These are phyloP conservation scores for Pythium insidiosum DNA, from an alignment of 352 stramenopile species.

Conservation along the genomic window DNA sequence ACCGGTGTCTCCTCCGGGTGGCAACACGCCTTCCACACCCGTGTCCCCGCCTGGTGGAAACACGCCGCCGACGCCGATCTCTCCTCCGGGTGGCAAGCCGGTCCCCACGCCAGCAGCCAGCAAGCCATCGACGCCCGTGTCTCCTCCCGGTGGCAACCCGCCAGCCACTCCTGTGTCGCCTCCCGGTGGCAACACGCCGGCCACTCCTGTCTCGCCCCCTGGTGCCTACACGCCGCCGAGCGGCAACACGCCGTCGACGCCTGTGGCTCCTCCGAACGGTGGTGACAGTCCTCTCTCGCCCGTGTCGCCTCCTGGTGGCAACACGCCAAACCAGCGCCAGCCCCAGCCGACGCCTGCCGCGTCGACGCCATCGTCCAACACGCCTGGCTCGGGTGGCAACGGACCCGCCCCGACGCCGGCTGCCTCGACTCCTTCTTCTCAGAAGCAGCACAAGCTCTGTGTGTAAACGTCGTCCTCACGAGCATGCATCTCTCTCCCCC, in stretches of 20 bases:
- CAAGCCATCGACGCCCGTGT: slow-evolving; percentile 1
- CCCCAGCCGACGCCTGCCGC: not conserved
- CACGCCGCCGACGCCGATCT: slow-evolving; percentile 1
- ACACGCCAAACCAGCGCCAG: not conserved
- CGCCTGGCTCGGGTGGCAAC: not conserved
- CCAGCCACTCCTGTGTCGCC: not conserved
- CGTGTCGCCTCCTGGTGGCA: not conserved
- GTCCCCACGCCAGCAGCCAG: slow-evolving; percentile 1
- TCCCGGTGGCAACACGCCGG: not conserved
- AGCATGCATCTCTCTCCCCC: not conserved
- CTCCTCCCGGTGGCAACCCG: too few relatives aligned
- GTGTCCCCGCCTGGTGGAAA: not conserved
- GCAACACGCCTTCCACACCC: not conserved
- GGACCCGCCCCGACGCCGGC: not conserved
- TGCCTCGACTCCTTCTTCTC: not conserved
- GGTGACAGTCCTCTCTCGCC: not conserved
- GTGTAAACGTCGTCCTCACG: slow-evolving; percentile 5
- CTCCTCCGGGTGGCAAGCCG: not conserved
- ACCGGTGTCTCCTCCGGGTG: not conserved
- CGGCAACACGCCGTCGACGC: not conserved
- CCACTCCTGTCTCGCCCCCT: not conserved
- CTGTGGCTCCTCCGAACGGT: not conserved
- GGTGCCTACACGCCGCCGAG: too few relatives aligned
- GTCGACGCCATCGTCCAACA: not conserved
- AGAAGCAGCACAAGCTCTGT: slow-evolving; percentile 7